Evolutionary conservation across 768 basidiomycete genomes (phyloP), one percentile per base, ranked within the genome.

Genomic region (Suillus americanus): DNA sequence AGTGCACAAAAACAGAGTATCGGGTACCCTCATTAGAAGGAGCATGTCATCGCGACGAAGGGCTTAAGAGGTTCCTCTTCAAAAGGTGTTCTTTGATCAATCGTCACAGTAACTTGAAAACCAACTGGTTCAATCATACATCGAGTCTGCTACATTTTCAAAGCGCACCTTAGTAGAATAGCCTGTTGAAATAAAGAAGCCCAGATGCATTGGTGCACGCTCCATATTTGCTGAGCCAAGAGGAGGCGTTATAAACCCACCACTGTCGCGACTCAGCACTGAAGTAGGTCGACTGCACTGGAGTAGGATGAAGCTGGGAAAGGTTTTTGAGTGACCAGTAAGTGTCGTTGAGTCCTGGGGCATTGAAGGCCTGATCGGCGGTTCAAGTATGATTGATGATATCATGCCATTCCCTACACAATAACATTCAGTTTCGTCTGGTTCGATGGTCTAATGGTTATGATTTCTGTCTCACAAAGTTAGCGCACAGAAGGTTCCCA

Each of bases 381-480:
- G 33, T 33, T 33, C 33, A 33, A 33, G 33, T 6, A 33, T 33
- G 33, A 33, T 33, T 33, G n/a, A n/a, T n/a, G n/a, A 33, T 33
- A 3, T 33, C 33, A 33, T 33, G 33, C 33, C 33, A 33, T 33
- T 5, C 0, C 33, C 33, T 6, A 33, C 33, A 33, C 33, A 33
- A 5, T 33, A 33, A 33, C 33, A 33, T 6, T 1, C 5, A 33
- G 1, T 5, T 6, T 33, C 6, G 6, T 33, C 5, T 33, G 35
- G 74, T 75, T 75, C 74, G 71, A 74, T 75, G 74, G 74, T 75
- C 74, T 75, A 75, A 75, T 75, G 74, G 74, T 75, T 75, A 75
- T 75, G 74, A 75, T 75, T 75, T 75, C 74, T 75, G 74, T 75
- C 74, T 75, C 74, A 75, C 74, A 75, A n/a, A n/a, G n/a, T 23